Evolutionary conservation across 495 filamentous ascomycete genomes (phyloP), one percentile per base, ranked within the genome.

Genomic region (Sordaria brevicollis): DNA sequence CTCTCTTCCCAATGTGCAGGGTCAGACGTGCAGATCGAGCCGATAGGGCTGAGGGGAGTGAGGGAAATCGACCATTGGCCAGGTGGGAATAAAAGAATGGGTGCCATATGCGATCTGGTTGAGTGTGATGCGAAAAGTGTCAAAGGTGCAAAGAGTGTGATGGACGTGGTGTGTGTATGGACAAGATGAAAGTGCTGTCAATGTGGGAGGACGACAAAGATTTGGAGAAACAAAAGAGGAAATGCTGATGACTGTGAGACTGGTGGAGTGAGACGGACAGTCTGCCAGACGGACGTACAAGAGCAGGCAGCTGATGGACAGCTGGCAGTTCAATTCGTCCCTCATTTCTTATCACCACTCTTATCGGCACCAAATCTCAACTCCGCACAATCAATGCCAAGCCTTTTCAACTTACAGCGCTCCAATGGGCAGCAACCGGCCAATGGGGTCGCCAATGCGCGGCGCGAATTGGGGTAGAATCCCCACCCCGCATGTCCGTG

Each of bases 401-500:
- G 49, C 49, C 49, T 25, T 62, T 29, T 11, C 21, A 62, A 31
- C 49, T 62, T 62, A 62, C 49, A 62, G 10, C 49, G 2, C 49
- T 25, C 1, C 21, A 15, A 57, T 13, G 49, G 25, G n/a, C n/a
- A n/a, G n/a, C n/a, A n/a, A n/a, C n/a, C n/a, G n/a, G 25, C 49
- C 49, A 62, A 62, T 62, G 13, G 25, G 25, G 49, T 62, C 49
- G 49, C 49, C 49, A 62, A 62, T 31, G 49, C 49, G 49, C 49
- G 49, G 11, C 49, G 25, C 17, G 5, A 62, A 33, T 62, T 68
- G 41, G 67, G 37, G 38, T 65, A 38, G 38, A 31, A 31, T 65
- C 65, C 35, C 68, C 66, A 78, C 74, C 75, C 72, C 75, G 67
- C 75, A 72, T 62, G 49, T 3, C 25, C 13, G 10, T 77, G 77